These are phyloP conservation scores for Plasmodium fragile DNA, from an alignment of 169 alveolate genomes.

Conservation along the genomic window DNA sequence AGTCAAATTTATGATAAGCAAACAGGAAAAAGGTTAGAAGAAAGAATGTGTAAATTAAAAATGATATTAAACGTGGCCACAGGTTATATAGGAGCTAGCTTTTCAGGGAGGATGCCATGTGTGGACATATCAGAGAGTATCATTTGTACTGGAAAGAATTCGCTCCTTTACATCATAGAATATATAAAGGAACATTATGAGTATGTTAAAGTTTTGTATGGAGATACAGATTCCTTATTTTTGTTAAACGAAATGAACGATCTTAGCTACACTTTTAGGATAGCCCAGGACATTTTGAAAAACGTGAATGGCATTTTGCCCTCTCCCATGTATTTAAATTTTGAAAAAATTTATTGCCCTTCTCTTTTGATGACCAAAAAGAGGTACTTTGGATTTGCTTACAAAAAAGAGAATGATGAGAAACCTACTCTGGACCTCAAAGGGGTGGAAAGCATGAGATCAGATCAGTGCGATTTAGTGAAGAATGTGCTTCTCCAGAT, in stretches of 20 bases:
- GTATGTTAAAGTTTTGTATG: conserved; percentile 94
- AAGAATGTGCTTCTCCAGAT: conserved; percentile 47
- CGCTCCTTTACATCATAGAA: conserved; percentile 93
- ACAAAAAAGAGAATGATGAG: conserved; percentile 49
- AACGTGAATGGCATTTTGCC: conserved; percentile 88
- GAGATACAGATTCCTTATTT: conserved; percentile 99
- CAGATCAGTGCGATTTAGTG: conserved; percentile 78
- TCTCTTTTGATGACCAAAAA: conserved; percentile 94
- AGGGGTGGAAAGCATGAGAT: conserved; percentile 79
- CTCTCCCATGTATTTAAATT: conserved; percentile 94
- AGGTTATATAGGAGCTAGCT: conserved; percentile 92
- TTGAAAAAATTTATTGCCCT: conserved; percentile 95
- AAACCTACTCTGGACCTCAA: conserved; percentile 46
- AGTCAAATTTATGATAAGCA: conserved; percentile 31
- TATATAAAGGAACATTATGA: conserved; percentile 89
- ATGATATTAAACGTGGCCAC: conserved; percentile 76
- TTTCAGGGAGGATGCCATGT: conserved; percentile 98
- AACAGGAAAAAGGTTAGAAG: conserved; percentile 21
- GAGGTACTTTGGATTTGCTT: conserved; percentile 93
- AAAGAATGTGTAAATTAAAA: conserved; percentile 72
- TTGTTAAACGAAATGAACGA: conserved; percentile 92
- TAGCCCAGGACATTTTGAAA: conserved; percentile 90
- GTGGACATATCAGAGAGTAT: conserved; percentile 96
- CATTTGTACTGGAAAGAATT: conserved; percentile 95
- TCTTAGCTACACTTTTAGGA: conserved; percentile 89